phyloP scores from a whole-genome alignment of 352 stramenopile species.

The Thalassiosira mediterranea region DNA sequence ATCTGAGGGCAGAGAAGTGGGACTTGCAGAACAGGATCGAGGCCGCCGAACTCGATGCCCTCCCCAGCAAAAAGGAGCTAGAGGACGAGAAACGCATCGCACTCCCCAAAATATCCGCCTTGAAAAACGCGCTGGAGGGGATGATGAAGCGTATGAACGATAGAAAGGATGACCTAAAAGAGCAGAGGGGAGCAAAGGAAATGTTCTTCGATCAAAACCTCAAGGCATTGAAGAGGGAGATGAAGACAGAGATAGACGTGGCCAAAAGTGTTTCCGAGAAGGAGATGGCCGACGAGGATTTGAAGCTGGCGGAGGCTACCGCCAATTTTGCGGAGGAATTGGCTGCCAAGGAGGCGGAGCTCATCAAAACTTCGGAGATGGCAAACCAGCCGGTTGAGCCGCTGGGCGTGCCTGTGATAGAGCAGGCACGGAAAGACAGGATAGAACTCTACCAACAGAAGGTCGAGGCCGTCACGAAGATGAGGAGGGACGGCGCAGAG shows the following conservation, averaged over 20 bases:
- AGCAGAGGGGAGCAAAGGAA: constrained; percentile 26
- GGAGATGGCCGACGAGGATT: constrained; percentile 6
- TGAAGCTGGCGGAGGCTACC: constrained; percentile 16
- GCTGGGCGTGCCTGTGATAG: no score
- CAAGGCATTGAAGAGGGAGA: constrained; percentile 10
- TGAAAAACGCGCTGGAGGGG: constrained; percentile 11
- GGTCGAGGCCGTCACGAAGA: constrained; percentile 18
- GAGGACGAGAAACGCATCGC: not conserved
- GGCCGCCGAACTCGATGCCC: constrained; percentile 6
- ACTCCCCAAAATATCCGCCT: constrained; percentile 21
- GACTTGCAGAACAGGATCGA: constrained; percentile 31
- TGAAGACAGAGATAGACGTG: constrained; percentile 7
- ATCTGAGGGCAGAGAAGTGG: constrained; percentile 19
- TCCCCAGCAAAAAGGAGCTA: constrained; percentile 15
- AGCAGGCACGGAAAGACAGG: constrained; percentile 17
- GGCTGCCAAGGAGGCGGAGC: constrained; percentile 26
- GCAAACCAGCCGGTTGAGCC: constrained; percentile 13
- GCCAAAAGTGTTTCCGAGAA: constrained; percentile 23
- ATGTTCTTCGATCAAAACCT: constrained; percentile 36
- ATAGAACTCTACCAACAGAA: constrained; percentile 33
- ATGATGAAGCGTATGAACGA: constrained; percentile 9
- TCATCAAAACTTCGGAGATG: constrained; percentile 16
- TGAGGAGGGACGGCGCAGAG: constrained; percentile 7
- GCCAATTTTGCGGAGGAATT: constrained; percentile 20
- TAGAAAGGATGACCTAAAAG: constrained; percentile 24